Evolutionary conservation across 805 yeast genomes (phyloP), one percentile per base, ranked within the genome.

Genomic region (Kazachstania taianensis): DNA sequence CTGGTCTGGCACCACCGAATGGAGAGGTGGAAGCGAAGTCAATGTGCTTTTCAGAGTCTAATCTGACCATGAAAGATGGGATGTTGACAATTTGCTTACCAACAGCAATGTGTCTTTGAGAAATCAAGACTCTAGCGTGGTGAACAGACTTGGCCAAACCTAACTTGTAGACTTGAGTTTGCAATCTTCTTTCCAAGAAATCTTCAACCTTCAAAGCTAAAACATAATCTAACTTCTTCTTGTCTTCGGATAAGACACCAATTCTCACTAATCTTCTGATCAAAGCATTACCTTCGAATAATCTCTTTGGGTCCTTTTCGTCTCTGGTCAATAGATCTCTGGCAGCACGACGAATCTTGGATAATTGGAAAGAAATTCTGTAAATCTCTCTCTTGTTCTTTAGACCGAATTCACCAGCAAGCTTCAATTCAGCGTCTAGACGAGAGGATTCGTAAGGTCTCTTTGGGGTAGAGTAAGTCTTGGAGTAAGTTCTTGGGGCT

Each of bases 1-100:
- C 98, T 59, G 98, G 94, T 78, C 98, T 89, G 61, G 96, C 98
- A 75, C 98, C 98, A 71, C 98, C 98, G 87, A 84, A 89, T 70
- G 98, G 98, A 56, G 98, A 92, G 69, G 84, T 85, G 67, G 92
- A 81, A 62, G 98, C 94, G 63, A 89, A 92, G 80, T 92, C 97
- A 73, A 92, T 85, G 86, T 92, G 97, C 83, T 92, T 92, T 75
- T 92, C 98, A 55, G 98, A 87, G 76, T 92, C 98, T 67, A 92
- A 82, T 78, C 98, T 94, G 52, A 92, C 98, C 81, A 87, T 82
- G 89, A 92, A 92, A 53, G 97, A 89, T 71, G 98, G 97, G 57
- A 92, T 82, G 76, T 78, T 83, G 70, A 92, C 98, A 59, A 86
- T 78, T 76, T 92, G 98, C 82, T 94, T 92, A 73, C 98, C 98